Base-by-base conservation (phyloP, 768 basidiomycete species). In the Mycena crocata region DNA sequence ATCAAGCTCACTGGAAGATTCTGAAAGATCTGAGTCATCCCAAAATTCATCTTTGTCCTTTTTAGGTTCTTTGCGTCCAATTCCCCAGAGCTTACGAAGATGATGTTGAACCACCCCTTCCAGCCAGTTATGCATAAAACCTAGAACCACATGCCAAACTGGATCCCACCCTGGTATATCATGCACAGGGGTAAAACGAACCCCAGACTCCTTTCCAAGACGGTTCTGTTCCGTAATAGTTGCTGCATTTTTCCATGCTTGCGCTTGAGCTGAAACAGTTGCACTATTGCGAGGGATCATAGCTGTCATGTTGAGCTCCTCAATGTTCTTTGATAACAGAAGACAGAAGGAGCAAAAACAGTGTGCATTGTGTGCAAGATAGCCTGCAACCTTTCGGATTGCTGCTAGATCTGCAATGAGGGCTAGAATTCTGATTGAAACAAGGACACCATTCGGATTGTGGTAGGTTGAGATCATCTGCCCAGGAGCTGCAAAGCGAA, bases 101-200 rank as follows among this genome's bases (percentile, higher is more conserved):
- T 74, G 73, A 31, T 70, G 37, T 34, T 67, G 24, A 21, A 71
- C 64, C 2, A 67, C 45, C 21, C 73, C 72, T 46, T 73, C 70
- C 1, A 74, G 42, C 14, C n/a, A 62, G 62, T 71, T 72, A 46
- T 74, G 73, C 73, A 74, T 73, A n/a, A 59, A 64, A 0, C 73
- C 74, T 2, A 75, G 32, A 5, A 74, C 44, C 40, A 48, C 37
- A 45, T 72, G 58, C 3, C 28, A 2, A 0, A 73, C 69, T 15
- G 69, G 70, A 57, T 75, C 68, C 60, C 73, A 71, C 26, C 62
- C 42, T 6, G 31, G 6, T 14, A 71, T 34, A 26, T 68, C 58
- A 64, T 75, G 73, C 30, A 73, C 42, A 45, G 64, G 62, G 42
- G 71, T 64, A 69, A 69, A 72, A 21, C 69, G 51, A 1, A 72